These are phyloP conservation scores for Saksenaea vasiformis DNA, from an alignment of 371 early-diverging fungal species.

Conservation along the genomic window DNA sequence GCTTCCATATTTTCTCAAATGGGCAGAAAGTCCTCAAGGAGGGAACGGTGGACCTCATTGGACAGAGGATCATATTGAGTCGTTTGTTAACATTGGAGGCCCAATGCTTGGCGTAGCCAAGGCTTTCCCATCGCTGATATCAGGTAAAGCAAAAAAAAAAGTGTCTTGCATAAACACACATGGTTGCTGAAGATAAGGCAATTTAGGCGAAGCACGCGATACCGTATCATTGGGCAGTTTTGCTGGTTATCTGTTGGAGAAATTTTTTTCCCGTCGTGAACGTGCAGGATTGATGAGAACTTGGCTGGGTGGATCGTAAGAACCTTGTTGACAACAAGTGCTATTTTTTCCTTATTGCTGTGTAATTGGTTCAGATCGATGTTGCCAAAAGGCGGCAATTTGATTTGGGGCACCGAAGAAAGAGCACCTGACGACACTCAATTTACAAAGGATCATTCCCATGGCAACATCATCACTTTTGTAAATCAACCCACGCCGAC, in stretches of 20 bases:
- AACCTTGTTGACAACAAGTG: neutral
- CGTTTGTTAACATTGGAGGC: slow-evolving; percentile 87
- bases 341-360: neutral
- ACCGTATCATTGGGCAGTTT: slow-evolving; percentile 83
- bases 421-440: slow-evolving; percentile 70
- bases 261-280: slow-evolving; percentile 81
- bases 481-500: slow-evolving; percentile 14
- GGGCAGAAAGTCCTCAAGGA: slow-evolving; percentile 80
- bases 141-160: slow-evolving; percentile 44
- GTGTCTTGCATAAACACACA: neutral
- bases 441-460: slow-evolving; percentile 27
- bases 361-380: slow-evolving; percentile 37
- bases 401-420: slow-evolving; percentile 75
- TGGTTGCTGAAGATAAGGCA: neutral
- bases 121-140: slow-evolving; percentile 72
- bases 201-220: slow-evolving; percentile 80
- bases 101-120: slow-evolving; percentile 92
- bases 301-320: slow-evolving; percentile 76
- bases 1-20: slow-evolving; percentile 87
- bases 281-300: slow-evolving; percentile 77
- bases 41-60: slow-evolving; percentile 79
- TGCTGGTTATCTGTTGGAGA: slow-evolving; percentile 81
- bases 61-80: slow-evolving; percentile 82
- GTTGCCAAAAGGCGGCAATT: slow-evolving; percentile 88
- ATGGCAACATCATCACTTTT: slow-evolving; percentile 48